phyloP scores from a whole-genome alignment of 129 eudicot genomes.

The Deinandra increscens region DNA sequence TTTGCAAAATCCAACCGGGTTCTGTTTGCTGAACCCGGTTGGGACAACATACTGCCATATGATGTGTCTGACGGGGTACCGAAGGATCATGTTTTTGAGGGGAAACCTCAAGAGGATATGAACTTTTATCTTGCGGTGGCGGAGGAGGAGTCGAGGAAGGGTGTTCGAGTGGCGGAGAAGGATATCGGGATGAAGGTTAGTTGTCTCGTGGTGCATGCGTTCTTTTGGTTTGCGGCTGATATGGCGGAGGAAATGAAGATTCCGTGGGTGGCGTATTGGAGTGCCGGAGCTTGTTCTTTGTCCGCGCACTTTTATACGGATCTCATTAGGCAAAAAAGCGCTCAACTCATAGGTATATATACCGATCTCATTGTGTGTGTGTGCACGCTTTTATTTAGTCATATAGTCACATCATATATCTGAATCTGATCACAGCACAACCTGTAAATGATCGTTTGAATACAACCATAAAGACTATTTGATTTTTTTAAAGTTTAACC shows the following conservation, averaged over 20 bases:
- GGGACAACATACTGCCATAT: slow-evolving; percentile 35
- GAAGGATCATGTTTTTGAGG: slow-evolving; percentile 30
- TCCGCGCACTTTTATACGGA: slow-evolving; percentile 51
- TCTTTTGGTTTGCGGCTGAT: slow-evolving; percentile 54
- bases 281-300: slow-evolving; percentile 43
- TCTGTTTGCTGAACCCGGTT: slow-evolving; percentile 20
- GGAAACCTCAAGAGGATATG: slow-evolving; percentile 44
- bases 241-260: slow-evolving; percentile 49
- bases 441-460: too few relatives aligned
- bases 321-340: slow-evolving; percentile 33
- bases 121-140: slow-evolving; percentile 50
- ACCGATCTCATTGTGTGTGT: too few relatives aligned
- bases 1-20: slow-evolving; percentile 21
- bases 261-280: slow-evolving; percentile 65
- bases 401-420: too few relatives aligned
- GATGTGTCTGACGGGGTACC: slow-evolving; percentile 53
- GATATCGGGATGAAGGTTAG: slow-evolving; percentile 37
- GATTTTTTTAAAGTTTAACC: too few relatives aligned
- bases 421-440: too few relatives aligned
- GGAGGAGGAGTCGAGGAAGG: slow-evolving; percentile 43
- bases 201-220: slow-evolving; percentile 57
- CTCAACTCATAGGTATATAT: slow-evolving; percentile 32
- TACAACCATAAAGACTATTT: too few relatives aligned
- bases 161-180: slow-evolving; percentile 39
- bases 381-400: too few relatives aligned